Percentiles rank a stretch among this genome's conserved stretches.
Conservation (phyloP, 2,329 filamentous ascomycete species). For the Penicillium sp. region DNA sequence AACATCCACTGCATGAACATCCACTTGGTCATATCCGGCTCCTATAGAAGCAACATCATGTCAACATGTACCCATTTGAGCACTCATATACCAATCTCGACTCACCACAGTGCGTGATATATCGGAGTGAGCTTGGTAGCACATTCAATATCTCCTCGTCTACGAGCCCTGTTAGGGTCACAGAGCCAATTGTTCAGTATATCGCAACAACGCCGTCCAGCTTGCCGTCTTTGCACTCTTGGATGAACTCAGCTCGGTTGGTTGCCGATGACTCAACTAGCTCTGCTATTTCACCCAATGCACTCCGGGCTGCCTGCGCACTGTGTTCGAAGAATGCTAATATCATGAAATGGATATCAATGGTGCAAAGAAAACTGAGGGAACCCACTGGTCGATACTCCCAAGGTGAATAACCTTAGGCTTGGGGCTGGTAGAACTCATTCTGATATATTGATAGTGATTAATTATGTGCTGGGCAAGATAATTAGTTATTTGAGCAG, state of each 20-base stretch:
- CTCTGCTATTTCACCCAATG: constrained; percentile 63
- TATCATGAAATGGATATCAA: not conserved
- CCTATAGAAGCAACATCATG: constrained; percentile 48
- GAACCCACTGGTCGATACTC: constrained; percentile 61
- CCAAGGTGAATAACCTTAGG: constrained; percentile 65
- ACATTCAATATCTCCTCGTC: constrained; percentile 67
- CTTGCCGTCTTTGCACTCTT: constrained; percentile 64
- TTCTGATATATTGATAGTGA: constrained; percentile 10
- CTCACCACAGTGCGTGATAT: constrained; percentile 43
- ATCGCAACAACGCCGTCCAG: constrained; percentile 65
- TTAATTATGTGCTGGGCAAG: not conserved
- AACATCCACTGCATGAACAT: no score
- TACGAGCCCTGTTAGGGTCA: constrained; percentile 64
- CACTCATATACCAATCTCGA: not conserved
- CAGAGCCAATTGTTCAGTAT: constrained; percentile 70
- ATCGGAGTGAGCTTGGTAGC: constrained; percentile 41
- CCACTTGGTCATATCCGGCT: constrained; percentile 82
- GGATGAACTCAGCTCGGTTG: constrained; percentile 65
- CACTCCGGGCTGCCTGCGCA: constrained; percentile 65
- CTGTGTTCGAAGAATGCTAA: constrained; percentile 22
- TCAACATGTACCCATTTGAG: not conserved
- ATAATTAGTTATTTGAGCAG: not conserved
- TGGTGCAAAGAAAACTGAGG: not conserved
- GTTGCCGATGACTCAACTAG: constrained; percentile 62
- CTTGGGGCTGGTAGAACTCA: constrained; percentile 37